Evolutionary conservation across 768 basidiomycete species (phyloP), one percentile per base, ranked within the genome.

Genomic region (Lenzites betulinus): DNA sequence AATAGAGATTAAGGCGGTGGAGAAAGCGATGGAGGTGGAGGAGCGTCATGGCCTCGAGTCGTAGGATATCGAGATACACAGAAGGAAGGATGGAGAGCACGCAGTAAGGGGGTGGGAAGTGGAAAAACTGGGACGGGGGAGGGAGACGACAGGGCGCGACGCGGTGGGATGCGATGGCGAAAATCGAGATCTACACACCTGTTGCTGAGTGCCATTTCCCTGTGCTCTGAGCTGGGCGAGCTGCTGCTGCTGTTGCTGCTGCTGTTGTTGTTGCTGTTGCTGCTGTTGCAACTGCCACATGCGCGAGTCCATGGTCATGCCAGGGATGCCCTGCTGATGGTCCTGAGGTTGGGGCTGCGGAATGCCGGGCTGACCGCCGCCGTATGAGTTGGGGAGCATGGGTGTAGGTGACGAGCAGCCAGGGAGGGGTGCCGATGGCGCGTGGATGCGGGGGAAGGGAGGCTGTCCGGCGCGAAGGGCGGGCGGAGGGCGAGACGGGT

Each of bases 231-330:
- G 35, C 25, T 30, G 46, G 51, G 48, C 46, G 33, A 60, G 49
- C 46, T 54, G 58, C 22, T 59, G 53, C 23, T 60, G 51, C 6
- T 30, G 47, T 30, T 60, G 62, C n/a, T 54, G 58, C 42, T 53
- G 57, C 25, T 49, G 60, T 47, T 64, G 64, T 20, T 64, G 60
- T 33, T 62, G 60, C 26, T 62, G 61, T 22, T 61, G 67, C 30
- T 59, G 59, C 25, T 61, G 60, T 70, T 82, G 80, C 71, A 83
- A 80, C 72, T 81, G 81, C 87, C 85, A 88, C 66, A 83, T 75
- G 61, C 79, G 81, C 28, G 82, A 80, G 70, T 87, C 86, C 8
- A 70, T 79, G 63, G 73, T 81, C 81, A 79, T 71, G 67, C 77
- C 76, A 44, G 75, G 69, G 58, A 76, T 66, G 68, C 73, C 68